Base-by-base conservation (phyloP, 148 eudicot species). In the Rhododendron williamsianum region DNA sequence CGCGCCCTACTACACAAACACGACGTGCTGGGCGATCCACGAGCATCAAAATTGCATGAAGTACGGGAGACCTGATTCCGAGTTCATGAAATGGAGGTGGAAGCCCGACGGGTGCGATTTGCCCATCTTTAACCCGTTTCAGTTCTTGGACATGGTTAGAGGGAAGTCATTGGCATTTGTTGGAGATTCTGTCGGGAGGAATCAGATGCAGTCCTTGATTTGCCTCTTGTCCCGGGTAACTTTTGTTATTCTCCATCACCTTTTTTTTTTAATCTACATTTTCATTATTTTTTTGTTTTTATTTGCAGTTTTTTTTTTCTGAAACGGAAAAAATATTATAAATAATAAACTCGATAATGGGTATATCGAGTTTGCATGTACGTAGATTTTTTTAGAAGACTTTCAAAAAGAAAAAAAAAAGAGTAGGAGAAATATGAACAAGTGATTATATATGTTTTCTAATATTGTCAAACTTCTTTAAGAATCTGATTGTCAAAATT, bases 21-120 rank as follows among this genome's bases (percentile, higher is more conserved):
- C 56, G 16, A 90, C 91, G 18, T 90, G 92, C 73, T 82, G 80
- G 58, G 86, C 87, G 10, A 92, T 92, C 87, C 92, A 92, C 49
- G 94, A 92, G 80, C 90, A 91, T 72, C 94, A 92, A 41, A 92
- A 92, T 38, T 92, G 94, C 81, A 81, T 91, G 90, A 92, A 91
- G 71, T 90, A 83, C 67, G 94, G 91, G 16, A 80, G 89, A 74
- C 94, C 94, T 0, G 92, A 92, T 46, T 46, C 46, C 0, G 91
- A 36, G 23, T 92, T 84, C 86, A 52, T 89, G 88, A 90, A 88
- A 43, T 92, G 94, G 94, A 89, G 87, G 82, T 92, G 94, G 94
- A 87, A 91, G 27, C 94, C 94, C 2, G 87, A 91, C 76, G 90
- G 85, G 35, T 92, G 94, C 19, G 92, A 92, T 58, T 77, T 92